phyloP scores from a whole-genome alignment of 129 eudicot species.

The Artemisia tridentata region DNA sequence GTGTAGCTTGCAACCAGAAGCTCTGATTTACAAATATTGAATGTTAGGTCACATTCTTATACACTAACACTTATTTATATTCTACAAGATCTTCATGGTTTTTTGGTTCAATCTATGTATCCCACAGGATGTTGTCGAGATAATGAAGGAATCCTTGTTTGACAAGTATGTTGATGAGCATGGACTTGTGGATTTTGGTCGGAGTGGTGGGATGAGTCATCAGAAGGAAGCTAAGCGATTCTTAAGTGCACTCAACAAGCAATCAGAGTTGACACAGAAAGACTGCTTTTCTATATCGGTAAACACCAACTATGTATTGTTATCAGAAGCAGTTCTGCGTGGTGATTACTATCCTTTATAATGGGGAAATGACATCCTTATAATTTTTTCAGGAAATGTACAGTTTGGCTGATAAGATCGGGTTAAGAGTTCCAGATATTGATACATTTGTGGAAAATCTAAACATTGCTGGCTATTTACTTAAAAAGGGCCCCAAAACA shows the following conservation, averaged over 20 bases:
- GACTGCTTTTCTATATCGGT: constrained; percentile 84
- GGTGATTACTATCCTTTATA: constrained; percentile 11
- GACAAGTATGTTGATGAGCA: constrained; percentile 93
- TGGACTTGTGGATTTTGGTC: constrained; percentile 79
- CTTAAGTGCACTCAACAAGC: constrained; percentile 61
- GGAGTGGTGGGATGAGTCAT: constrained; percentile 94
- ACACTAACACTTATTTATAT: background rate
- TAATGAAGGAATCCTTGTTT: constrained; percentile 94
- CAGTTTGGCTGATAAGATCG: constrained; percentile 77
- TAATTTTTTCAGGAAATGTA: constrained; percentile 63
- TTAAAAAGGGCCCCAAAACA: constrained; percentile 80
- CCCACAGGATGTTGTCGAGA: constrained; percentile 87
- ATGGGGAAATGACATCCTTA: constrained; percentile 17
- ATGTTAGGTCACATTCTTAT: too few relatives aligned
- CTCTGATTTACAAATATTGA: too few relatives aligned
- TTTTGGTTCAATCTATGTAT: background rate
- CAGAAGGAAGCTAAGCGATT: constrained; percentile 82
- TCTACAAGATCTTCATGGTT: background rate
- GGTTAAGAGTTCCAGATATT: constrained; percentile 69
- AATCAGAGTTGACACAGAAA: constrained; percentile 77
- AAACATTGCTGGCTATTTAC: constrained; percentile 52
- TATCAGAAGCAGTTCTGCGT: background rate
- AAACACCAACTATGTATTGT: constrained; percentile 17
- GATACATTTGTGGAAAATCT: constrained; percentile 68
- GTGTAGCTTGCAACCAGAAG: too few relatives aligned